phyloP scores from a whole-genome alignment of 108 stramenopile species.

The Skeletonema menzelii region DNA sequence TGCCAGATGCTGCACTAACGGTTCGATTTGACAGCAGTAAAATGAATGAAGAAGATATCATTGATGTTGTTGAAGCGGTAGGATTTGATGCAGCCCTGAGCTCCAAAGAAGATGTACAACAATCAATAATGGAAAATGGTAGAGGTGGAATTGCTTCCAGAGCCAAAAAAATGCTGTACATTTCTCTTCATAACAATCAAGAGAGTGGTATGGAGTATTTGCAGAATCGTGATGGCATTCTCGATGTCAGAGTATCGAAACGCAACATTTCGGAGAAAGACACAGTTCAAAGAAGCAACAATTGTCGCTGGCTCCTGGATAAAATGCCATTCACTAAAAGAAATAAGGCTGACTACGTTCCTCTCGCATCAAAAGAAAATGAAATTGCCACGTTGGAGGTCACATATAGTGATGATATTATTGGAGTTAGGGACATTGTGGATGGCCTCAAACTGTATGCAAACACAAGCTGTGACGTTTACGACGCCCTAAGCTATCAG shows the following conservation, averaged over 20 bases:
- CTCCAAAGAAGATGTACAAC: conserved; percentile 14
- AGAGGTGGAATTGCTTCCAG: neutral
- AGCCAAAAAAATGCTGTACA: conserved; percentile 15
- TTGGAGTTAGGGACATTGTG: conserved; percentile 41
- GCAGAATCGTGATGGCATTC: conserved; percentile 11
- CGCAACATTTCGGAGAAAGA: neutral
- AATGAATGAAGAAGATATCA: conserved; percentile 25
- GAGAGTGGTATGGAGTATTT: conserved; percentile 21
- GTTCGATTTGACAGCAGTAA: conserved; percentile 9
- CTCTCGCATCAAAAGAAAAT: neutral
- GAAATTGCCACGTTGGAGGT: conserved; percentile 28
- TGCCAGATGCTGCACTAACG: conserved; percentile 48
- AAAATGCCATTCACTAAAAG: neutral
- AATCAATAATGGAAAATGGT: conserved; percentile 7
- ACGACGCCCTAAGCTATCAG: conserved; percentile 45
- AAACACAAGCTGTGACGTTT: conserved; percentile 17
- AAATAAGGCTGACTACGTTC: conserved; percentile 14
- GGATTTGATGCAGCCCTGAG: conserved; percentile 43
- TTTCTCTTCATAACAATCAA: conserved; percentile 15
- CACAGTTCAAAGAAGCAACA: neutral
- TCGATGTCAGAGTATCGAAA: conserved; percentile 20
- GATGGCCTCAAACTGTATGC: conserved; percentile 24
- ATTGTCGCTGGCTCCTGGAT: neutral
- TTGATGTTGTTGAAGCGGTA: conserved; percentile 37
- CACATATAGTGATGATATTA: conserved; percentile 30